Base-by-base conservation (phyloP, 805 yeast species). In the Cyberlindnera mrakii region DNA sequence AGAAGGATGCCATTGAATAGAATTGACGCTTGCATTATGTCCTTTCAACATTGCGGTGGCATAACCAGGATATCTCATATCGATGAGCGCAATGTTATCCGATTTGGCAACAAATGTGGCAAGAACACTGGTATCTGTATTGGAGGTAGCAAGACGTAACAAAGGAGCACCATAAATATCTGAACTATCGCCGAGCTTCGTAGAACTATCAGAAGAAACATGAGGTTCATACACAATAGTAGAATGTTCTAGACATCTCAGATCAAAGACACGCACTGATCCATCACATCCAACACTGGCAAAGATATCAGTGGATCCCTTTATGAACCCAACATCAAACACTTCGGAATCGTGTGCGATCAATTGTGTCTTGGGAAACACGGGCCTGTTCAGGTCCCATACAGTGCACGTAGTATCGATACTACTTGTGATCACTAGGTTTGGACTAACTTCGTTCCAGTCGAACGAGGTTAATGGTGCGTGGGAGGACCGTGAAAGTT, bases 291-390 rank as follows among this genome's bases (percentile, higher is more conserved):
- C 96, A 42, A 91, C 96, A 42, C 93, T 83, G 38, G 96, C 86
- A 64, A 93, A 93, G 23, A 90, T 74, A 56, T 84, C 75, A 36
- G 83, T 78, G 30, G 85, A 77, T 15, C 81, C 80, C 39, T 83
- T 78, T 39, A 90, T 66, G 60, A 89, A 93, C 49, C 85, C 77
- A 27, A 90, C 98, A 60, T 93, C 99, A 60, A 78, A 87, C 4
- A 93, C 99, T 62, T 89, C 97, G 50, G 83, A 79, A 60, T 93
- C 99, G 63, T 93, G 99, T 0, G 99, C 98, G 50, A 93, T 93
- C 38, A 93, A 70, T 65, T 93, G 97, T 1, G 98, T 91, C 58
- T 84, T 85, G 14, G 95, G 96, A 4, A 72, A 67, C 3, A 76
- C 80, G 36, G 70, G 65, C 18, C 81, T 75, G 19, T 70, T 64